These are phyloP conservation scores for Lactarius psammicola DNA, from an alignment of 768 basidiomycete genomes.

Conservation along the genomic window DNA sequence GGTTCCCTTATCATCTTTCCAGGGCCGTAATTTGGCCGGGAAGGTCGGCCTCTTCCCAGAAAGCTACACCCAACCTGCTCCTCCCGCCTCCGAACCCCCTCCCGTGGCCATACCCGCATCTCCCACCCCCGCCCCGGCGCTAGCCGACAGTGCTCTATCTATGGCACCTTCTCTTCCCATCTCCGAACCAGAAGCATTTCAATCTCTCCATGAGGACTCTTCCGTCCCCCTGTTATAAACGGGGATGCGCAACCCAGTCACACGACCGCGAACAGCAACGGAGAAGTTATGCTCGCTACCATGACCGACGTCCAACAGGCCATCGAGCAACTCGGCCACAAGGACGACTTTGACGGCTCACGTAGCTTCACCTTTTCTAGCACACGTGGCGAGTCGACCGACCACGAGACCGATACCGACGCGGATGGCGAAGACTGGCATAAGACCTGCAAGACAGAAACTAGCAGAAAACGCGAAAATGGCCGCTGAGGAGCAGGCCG, in stretches of 20 bases:
- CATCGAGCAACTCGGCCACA: conserved; percentile 77
- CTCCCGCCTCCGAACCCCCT: conserved; percentile 25
- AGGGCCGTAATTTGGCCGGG: conserved; percentile 80
- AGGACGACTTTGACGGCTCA: conserved; percentile 51
- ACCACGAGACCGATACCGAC: conserved; percentile 50
- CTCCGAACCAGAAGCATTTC: conserved; percentile 34
- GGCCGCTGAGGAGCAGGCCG: conserved; percentile 58
- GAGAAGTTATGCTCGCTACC: conserved; percentile 78
- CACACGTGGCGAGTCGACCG: conserved; percentile 49
- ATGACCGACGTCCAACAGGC: conserved; percentile 89
- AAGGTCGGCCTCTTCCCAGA: conserved; percentile 89
- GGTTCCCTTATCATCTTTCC: conserved; percentile 20
- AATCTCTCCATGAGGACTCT: conserved; percentile 45
- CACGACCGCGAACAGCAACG: conserved; percentile 31
- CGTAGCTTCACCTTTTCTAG: conserved; percentile 80
- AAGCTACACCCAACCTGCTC: conserved; percentile 61
- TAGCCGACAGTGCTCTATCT: not conserved
- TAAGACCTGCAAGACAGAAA: conserved; percentile 58
- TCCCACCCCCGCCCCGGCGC: not conserved
- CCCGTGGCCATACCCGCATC: conserved; percentile 19
- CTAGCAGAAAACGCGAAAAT: conserved; percentile 68
- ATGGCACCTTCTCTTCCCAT: not conserved
- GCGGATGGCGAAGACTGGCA: conserved; percentile 60
- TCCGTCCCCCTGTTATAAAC: conserved; percentile 31
- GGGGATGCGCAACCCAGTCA: conserved; percentile 5